Conservation (phyloP, 345 rosid genomes). For the Pelargonium nanum region DNA sequence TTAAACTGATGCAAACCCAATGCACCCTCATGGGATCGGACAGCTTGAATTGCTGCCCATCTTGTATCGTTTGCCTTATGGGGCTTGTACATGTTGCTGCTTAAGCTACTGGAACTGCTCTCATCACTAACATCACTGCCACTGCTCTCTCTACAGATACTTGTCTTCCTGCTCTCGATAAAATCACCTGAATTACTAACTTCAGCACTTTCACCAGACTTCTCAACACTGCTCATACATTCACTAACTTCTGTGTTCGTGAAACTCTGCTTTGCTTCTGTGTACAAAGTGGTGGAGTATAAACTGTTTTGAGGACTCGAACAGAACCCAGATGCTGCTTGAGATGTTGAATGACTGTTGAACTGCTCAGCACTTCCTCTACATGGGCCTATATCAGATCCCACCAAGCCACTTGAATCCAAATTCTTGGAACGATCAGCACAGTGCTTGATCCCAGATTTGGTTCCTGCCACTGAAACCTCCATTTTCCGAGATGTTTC, state of each 20-base stretch:
- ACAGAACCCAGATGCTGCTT: slow-evolving; percentile 25
- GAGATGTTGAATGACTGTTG: slow-evolving; percentile 20
- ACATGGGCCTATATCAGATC: slow-evolving; percentile 24
- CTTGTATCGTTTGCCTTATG: slow-evolving; percentile 65
- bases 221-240: slow-evolving; percentile 28
- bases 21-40: slow-evolving; percentile 27
- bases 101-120: slow-evolving; percentile 57
- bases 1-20: slow-evolving; percentile 56
- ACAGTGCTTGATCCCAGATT: slow-evolving; percentile 20
- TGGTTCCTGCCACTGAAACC: slow-evolving; percentile 10
- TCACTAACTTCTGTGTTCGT: slow-evolving; percentile 49
- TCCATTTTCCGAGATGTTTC: slow-evolving; percentile 16
- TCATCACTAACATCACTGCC: slow-evolving; percentile 56
- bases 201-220: slow-evolving; percentile 28
- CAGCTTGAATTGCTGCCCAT: slow-evolving; percentile 79
- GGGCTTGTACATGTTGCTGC: slow-evolving; percentile 52
- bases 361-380: slow-evolving; percentile 18
- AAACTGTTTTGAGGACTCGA: slow-evolving; percentile 49
- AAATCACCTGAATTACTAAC: slow-evolving; percentile 25
- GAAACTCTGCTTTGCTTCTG: slow-evolving; percentile 57
- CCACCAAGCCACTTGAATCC: slow-evolving; percentile 25
- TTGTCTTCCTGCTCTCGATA: slow-evolving; percentile 42
- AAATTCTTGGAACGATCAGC: slow-evolving; percentile 22
- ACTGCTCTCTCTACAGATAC: slow-evolving; percentile 52
- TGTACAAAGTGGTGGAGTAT: slow-evolving; percentile 33